Evolutionary conservation across 148 eudicot genomes (phyloP).

Genomic region (Rhododendron mucronatum): DNA sequence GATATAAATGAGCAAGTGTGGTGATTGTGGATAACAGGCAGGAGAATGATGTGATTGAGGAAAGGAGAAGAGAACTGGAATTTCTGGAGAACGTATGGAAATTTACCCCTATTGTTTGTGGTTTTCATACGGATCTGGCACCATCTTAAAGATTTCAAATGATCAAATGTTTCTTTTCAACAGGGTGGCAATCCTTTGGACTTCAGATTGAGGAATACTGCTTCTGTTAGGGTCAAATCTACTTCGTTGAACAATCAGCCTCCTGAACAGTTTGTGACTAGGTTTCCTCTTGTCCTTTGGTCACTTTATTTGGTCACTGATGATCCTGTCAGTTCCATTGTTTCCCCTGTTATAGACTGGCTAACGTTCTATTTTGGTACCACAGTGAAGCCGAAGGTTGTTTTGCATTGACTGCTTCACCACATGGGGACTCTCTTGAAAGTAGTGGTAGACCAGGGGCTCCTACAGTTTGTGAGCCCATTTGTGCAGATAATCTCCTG

Average conservation of each 20-base stretch:
- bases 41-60: constrained; percentile 78
- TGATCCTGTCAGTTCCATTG: constrained; percentile 1
- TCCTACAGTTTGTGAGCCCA: constrained; percentile 63
- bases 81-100: constrained; percentile 87
- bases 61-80: constrained; percentile 83
- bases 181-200: constrained; percentile 98
- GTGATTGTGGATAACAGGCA: constrained; percentile 48
- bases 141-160: constrained; percentile 2
- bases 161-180: constrained; percentile 2
- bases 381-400: constrained; percentile 90
- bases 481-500: constrained; percentile 83
- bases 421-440: constrained; percentile 90
- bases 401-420: constrained; percentile 75
- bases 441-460: constrained; percentile 81
- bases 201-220: constrained; percentile 57
- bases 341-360: neutral
- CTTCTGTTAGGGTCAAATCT: constrained; percentile 76
- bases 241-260: constrained; percentile 71
- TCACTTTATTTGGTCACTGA: constrained; percentile 3
- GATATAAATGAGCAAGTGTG: constrained; percentile 10
- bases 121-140: neutral
- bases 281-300: constrained; percentile 26
- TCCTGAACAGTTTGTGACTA: constrained; percentile 54
- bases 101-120: neutral
- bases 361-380: constrained; percentile 12